Conservation (phyloP, 306 rosid genomes). For the Vigna mungo region DNA sequence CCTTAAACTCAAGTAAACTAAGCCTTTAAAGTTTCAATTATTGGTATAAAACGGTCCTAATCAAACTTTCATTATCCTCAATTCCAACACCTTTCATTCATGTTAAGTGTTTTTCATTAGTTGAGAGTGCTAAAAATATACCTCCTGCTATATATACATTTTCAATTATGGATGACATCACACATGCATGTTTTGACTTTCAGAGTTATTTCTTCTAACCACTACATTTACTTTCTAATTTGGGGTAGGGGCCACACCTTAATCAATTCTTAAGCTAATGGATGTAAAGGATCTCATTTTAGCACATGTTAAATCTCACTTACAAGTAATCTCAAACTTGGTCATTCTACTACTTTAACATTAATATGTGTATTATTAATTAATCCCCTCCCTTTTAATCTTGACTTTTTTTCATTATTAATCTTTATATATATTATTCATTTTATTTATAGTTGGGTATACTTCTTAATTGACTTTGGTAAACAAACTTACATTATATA, state of each 20-base stretch:
- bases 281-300: constrained; percentile 98
- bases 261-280: constrained; percentile 99
- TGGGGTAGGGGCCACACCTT: constrained; percentile 85
- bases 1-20: constrained; percentile 51
- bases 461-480: constrained; percentile 21
- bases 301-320: constrained; percentile 98
- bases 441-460: constrained; percentile 1
- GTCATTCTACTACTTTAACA: background rate
- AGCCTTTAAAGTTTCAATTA: constrained; percentile 55
- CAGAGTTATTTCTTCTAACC: too few relatives aligned
- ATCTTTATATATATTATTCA: background rate
- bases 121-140: constrained; percentile 15
- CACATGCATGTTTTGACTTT: too few relatives aligned
- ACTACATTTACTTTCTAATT: too few relatives aligned
- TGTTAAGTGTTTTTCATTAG: constrained; percentile 1
- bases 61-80: constrained; percentile 32
- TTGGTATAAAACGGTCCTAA: constrained; percentile 44
- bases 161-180: background rate
- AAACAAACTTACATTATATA: constrained; percentile 30
- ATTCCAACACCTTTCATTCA: constrained; percentile 18
- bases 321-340: constrained; percentile 64
- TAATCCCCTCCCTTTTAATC: background rate
- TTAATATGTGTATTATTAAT: background rate
- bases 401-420: constrained; percentile 17
- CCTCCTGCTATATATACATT: background rate